These are phyloP conservation scores for Phytopythium cucurbitacearum DNA, from an alignment of 352 stramenopile genomes.

Conservation along the genomic window DNA sequence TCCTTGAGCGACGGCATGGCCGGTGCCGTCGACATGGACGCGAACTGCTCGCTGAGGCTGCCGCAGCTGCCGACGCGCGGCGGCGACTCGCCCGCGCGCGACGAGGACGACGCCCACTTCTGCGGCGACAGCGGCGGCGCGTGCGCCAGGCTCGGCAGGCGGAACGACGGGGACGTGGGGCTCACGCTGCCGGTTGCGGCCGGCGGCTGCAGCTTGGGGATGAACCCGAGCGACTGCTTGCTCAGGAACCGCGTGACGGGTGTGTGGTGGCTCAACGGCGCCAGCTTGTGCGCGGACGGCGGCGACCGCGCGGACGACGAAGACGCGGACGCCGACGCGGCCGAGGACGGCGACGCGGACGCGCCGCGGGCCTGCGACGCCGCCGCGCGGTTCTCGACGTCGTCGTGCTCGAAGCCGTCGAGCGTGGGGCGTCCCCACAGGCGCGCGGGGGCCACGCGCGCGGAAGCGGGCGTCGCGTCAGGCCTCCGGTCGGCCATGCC, in stretches of 20 bases:
- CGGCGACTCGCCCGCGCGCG: slow-evolving; percentile 13
- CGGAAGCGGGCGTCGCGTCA: neutral
- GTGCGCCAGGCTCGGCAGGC: slow-evolving; percentile 33
- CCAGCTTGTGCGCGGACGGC: slow-evolving; percentile 6
- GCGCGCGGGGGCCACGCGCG: neutral
- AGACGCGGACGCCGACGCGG: neutral
- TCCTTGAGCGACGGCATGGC: slow-evolving; percentile 35
- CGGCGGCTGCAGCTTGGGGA: slow-evolving; percentile 36
- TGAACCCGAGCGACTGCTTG: slow-evolving; percentile 59
- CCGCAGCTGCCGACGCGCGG: slow-evolving; percentile 7
- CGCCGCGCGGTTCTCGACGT: slow-evolving; percentile 5
- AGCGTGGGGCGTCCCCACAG: too few species aligned
- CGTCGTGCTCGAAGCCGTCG: neutral
- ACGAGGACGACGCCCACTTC: slow-evolving; percentile 24
- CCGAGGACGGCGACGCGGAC: neutral
- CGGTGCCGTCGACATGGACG: slow-evolving; percentile 12
- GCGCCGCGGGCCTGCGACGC: neutral
- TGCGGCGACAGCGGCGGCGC: slow-evolving; percentile 45
- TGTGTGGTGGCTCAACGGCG: slow-evolving; percentile 42
- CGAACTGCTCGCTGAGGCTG: slow-evolving; percentile 27
- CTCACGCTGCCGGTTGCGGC: slow-evolving; percentile 16
- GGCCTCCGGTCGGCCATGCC: neutral
- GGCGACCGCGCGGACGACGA: neutral
- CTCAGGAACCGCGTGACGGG: slow-evolving; percentile 57
- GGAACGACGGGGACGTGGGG: slow-evolving; percentile 34